Evolutionary conservation across 148 eudicot species (phyloP).

Genomic region (Tetragonia tetragonoides): DNA sequence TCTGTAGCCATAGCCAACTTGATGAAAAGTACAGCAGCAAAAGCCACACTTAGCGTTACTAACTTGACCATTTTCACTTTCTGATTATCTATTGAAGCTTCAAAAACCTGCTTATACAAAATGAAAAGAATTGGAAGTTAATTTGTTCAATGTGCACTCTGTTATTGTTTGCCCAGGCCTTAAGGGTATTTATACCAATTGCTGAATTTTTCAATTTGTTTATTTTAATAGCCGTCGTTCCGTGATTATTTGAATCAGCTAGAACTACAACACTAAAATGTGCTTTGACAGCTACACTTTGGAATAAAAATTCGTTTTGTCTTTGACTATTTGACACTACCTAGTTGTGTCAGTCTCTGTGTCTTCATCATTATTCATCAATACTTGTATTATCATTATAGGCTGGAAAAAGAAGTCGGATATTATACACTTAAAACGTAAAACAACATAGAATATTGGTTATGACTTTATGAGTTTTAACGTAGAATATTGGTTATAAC

Average conservation of each 20-base stretch:
- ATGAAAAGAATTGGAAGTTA: not conserved
- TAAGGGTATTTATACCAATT: no score
- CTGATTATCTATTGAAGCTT: not conserved
- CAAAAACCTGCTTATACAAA: not conserved
- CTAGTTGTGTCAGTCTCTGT: not conserved
- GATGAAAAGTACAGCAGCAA: slow-evolving; percentile 19
- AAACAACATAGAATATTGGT: no score
- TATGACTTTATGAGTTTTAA: no score
- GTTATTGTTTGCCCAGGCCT: no score
- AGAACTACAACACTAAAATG: not conserved
- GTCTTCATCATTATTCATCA: not conserved
- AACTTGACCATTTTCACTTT: slow-evolving; percentile 1
- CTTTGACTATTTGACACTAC: no score
- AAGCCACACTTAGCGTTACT: slow-evolving; percentile 22
- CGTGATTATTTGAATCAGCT: no score
- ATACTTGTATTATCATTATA: no score
- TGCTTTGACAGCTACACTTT: not conserved
- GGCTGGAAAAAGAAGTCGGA: not conserved
- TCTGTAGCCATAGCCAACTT: slow-evolving; percentile 24
- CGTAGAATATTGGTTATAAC: no score
- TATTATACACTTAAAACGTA: no score
- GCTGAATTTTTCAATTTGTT: no score
- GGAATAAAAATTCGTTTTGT: no score
- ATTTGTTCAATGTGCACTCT: no score
- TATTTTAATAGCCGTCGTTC: not conserved